Base-by-base conservation (phyloP, 345 rosid species). In the Linum tenue region DNA sequence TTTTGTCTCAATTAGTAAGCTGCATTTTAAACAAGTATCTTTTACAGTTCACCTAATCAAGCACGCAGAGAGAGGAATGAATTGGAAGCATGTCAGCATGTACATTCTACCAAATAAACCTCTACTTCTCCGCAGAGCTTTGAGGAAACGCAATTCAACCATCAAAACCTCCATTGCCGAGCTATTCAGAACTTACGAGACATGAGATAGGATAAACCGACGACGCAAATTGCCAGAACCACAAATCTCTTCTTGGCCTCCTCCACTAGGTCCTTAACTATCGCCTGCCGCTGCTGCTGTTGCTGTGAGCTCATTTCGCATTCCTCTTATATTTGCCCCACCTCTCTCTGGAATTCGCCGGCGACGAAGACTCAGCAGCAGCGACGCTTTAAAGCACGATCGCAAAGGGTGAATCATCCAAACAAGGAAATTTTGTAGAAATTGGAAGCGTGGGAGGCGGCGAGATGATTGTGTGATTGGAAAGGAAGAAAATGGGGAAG, bases 231-330 rank as follows among this genome's bases (percentile, higher is more conserved):
- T 55, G 72, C 87, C 80, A 95, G 73, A 70, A 95, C 68, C 60
- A 91, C 96, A 63, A 84, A 76, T 74, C 99, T 82, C 81, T 91
- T 95, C 86, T 91, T 91, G 55, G 88, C 97, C 76, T 95, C 99
- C 77, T 95, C 99, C 57, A 88, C 85, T 72, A 95, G 68, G 83
- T 95, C 97, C 39, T 85, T 81, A 42, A 79, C 72, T 14, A 77
- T 71, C 76, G 78, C 89, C 79, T 74, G 90, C 82, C 78, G 83
- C 69, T 69, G 83, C 55, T 48, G 53, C 7, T 48, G 53, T 9
- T 48, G 53, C 12, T 48, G 53, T 10, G 53, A 48, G 53, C 53
- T 48, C 53, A 48, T 48, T 48, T 48, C 53, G 53, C 7, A 48
- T 48, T 48, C 53, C 53, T 48, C 31, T 22, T 22, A 22, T 22